A percentile compares a stretch with the other conserved stretches of the same genome.
Evolutionary conservation across 148 eudicot genomes (phyloP).

Genomic region (Euryodendron excelsum): DNA sequence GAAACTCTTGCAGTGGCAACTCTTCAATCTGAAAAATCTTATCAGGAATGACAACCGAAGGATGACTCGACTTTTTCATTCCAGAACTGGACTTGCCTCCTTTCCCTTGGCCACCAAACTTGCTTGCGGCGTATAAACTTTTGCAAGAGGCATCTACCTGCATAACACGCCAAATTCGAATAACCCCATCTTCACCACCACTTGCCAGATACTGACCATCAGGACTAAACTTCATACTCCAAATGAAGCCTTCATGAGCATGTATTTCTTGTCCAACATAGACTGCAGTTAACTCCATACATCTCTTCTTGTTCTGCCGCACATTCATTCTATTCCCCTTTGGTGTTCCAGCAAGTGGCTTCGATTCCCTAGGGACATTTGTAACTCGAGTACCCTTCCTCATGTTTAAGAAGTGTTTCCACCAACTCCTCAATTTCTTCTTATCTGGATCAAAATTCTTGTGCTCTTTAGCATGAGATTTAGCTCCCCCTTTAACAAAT

Average conservation of each 20-base stretch:
- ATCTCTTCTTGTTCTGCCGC: constrained; percentile 41
- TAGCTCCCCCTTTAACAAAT: not conserved
- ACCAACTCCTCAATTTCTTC: constrained; percentile 48
- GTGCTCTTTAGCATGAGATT: constrained; percentile 8
- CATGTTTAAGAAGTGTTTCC: constrained; percentile 40
- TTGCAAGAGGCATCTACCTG: constrained; percentile 25
- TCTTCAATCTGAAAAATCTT: constrained; percentile 60
- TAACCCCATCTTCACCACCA: constrained; percentile 81
- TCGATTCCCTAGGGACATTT: constrained; percentile 8
- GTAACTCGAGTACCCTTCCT: constrained; percentile 22
- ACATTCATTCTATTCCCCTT: constrained; percentile 35
- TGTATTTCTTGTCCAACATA: constrained; percentile 57
- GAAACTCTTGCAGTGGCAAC: constrained; percentile 57
- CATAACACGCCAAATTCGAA: constrained; percentile 64
- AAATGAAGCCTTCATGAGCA: constrained; percentile 68
- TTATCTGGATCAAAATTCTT: constrained; percentile 7
- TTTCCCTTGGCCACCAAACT: not conserved
- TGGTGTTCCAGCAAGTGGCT: constrained; percentile 1
- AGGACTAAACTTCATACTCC: constrained; percentile 85
- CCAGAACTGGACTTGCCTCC: constrained; percentile 16
- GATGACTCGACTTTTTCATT: constrained; percentile 27
- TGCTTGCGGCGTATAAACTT: constrained; percentile 6
- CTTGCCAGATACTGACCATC: constrained; percentile 79
- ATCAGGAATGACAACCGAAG: constrained; percentile 52
- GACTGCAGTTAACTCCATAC: constrained; percentile 54